phyloP scores from a whole-genome alignment of 768 basidiomycete genomes.

The Russula sp. region DNA sequence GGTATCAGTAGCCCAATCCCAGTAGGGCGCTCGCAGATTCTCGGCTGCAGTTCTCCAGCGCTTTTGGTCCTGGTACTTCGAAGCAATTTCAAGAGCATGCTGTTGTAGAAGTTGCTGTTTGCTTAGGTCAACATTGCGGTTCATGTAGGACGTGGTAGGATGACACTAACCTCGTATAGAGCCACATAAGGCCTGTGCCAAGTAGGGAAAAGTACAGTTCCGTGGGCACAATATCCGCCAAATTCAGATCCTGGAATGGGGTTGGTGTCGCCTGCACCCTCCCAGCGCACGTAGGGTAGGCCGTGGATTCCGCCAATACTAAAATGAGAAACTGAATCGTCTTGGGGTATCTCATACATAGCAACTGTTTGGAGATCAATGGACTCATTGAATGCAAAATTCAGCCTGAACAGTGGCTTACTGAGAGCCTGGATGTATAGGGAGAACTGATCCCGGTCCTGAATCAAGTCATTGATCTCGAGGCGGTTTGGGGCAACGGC shows the following conservation, averaged over 20 bases:
- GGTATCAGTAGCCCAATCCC: slow-evolving; percentile 42
- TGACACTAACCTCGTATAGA: background rate
- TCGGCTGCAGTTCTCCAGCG: slow-evolving; percentile 31
- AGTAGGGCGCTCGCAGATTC: slow-evolving; percentile 37
- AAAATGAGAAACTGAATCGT: slow-evolving; percentile 34
- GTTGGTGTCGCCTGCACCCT: slow-evolving; percentile 29
- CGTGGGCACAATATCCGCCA: slow-evolving; percentile 48
- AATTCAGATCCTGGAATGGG: slow-evolving; percentile 25
- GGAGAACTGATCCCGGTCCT: slow-evolving; percentile 39
- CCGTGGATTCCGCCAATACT: slow-evolving; percentile 47
- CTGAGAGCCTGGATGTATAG: slow-evolving; percentile 44
- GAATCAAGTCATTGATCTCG: slow-evolving; percentile 25
- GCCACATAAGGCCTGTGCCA: slow-evolving; percentile 40
- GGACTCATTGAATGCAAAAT: background rate
- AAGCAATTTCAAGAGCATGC: slow-evolving; percentile 35
- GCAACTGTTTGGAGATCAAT: slow-evolving; percentile 21
- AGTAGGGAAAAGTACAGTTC: slow-evolving; percentile 44
- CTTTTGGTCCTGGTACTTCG: slow-evolving; percentile 28
- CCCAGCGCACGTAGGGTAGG: slow-evolving; percentile 39
- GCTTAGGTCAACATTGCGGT: background rate
- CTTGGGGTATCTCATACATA: slow-evolving; percentile 29
- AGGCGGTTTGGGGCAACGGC: slow-evolving; percentile 5
- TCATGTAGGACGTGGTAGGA: background rate
- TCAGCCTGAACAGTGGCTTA: slow-evolving; percentile 25
- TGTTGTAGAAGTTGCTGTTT: slow-evolving; percentile 40